Conservation (phyloP, 345 rosid species). For the Hibiscus tridactylites region DNA sequence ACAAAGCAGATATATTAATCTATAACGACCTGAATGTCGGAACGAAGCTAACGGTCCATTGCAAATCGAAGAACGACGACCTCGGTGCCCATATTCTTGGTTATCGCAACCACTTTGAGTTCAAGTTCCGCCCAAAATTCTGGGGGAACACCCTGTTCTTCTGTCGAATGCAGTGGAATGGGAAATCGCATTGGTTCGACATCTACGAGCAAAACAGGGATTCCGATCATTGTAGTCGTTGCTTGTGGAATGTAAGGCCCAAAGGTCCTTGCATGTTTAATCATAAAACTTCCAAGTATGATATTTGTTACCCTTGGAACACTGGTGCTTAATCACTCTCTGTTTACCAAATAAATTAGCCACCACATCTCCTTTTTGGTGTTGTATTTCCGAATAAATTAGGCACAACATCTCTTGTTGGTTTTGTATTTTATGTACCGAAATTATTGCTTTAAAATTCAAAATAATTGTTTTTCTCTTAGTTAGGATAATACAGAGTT, state of each 20-base stretch:
- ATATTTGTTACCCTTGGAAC: constrained; percentile 8
- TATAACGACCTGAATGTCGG: neutral
- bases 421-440: too few species aligned
- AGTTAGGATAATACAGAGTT: too few species aligned
- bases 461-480: too few species aligned
- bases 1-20: constrained; percentile 1
- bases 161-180: constrained; percentile 13
- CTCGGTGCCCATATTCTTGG: neutral
- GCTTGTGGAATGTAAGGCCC: neutral
- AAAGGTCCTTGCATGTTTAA: constrained; percentile 4
- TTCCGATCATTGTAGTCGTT: neutral
- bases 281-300: neutral
- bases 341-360: neutral
- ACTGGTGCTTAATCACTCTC: neutral
- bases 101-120: neutral
- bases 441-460: too few species aligned
- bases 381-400: neutral
- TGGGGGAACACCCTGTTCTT: neutral
- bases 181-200: neutral
- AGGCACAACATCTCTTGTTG: too few species aligned
- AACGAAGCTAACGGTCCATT: constrained; percentile 2
- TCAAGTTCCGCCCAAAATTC: constrained; percentile 8
- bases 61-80: constrained; percentile 11
- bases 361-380: too few species aligned
- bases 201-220: constrained; percentile 8